These are phyloP conservation scores for Curvularia lunata DNA, from an alignment of 2,329 filamentous ascomycete genomes.

Conservation along the genomic window DNA sequence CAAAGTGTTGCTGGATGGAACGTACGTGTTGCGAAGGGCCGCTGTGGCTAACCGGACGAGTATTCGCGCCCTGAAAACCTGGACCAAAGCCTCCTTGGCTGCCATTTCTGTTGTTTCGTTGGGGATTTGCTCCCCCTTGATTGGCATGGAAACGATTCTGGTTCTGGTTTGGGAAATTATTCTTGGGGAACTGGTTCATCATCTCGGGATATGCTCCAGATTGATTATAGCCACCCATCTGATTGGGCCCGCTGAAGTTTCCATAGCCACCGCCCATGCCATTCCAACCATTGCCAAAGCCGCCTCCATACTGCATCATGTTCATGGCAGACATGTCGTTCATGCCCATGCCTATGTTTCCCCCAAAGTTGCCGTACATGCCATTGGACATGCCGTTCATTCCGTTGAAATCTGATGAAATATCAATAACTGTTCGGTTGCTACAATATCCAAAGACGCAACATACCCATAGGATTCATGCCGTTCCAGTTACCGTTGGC, in stretches of 20 bases:
- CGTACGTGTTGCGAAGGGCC: constrained; percentile 45
- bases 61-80: constrained; percentile 32
- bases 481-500: constrained; percentile 70
- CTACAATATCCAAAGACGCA: constrained; percentile 3
- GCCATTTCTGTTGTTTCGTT: constrained; percentile 51
- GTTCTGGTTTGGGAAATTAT: constrained; percentile 70
- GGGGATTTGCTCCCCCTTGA: constrained; percentile 61
- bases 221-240: constrained; percentile 61
- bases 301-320: constrained; percentile 75
- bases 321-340: constrained; percentile 69
- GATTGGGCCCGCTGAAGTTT: constrained; percentile 56
- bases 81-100: constrained; percentile 46
- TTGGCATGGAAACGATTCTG: constrained; percentile 78
- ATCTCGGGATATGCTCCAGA: constrained; percentile 56
- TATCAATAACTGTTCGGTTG: constrained; percentile 21
- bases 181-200: constrained; percentile 64
- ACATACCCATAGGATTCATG: constrained; percentile 80
- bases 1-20: constrained; percentile 33
- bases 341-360: constrained; percentile 74
- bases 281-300: constrained; percentile 69
- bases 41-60: constrained; percentile 41
- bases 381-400: constrained; percentile 77
- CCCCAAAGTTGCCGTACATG: constrained; percentile 80
- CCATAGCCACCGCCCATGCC: constrained; percentile 75
- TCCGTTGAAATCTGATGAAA: constrained; percentile 47